phyloP scores from a whole-genome alignment of 2,329 filamentous ascomycete species.

The Nakataea oryzae region DNA sequence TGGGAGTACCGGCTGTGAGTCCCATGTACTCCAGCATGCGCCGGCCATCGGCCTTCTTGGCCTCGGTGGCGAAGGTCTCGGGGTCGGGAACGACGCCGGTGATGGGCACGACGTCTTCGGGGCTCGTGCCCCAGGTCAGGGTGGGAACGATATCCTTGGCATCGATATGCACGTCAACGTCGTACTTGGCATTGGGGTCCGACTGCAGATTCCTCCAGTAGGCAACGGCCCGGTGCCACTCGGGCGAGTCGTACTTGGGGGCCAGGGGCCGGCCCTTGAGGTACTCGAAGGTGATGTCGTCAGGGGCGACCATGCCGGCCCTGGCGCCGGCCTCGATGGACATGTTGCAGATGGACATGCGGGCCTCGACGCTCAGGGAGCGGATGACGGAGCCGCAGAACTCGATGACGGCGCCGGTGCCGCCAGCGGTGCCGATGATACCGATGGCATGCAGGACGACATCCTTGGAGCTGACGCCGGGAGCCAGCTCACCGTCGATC shows the following conservation, averaged over 20 bases:
- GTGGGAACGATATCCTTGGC: slow-evolving; percentile 90
- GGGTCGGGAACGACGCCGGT: slow-evolving; percentile 84
- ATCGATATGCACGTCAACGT: slow-evolving; percentile 81
- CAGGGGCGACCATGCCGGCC: slow-evolving; percentile 93
- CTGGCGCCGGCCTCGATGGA: slow-evolving; percentile 92
- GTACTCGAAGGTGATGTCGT: slow-evolving; percentile 90
- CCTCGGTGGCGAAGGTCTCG: slow-evolving; percentile 69
- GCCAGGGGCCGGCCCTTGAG: slow-evolving; percentile 85
- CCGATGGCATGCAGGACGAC: slow-evolving; percentile 90
- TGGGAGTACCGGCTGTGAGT: slow-evolving; percentile 70
- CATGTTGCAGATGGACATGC: slow-evolving; percentile 99
- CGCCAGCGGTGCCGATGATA: slow-evolving; percentile 87
- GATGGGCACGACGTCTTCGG: slow-evolving; percentile 93
- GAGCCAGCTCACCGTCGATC: slow-evolving; percentile 79
- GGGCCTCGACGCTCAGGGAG: slow-evolving; percentile 82
- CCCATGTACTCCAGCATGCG: slow-evolving; percentile 96
- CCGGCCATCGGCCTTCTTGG: slow-evolving; percentile 69
- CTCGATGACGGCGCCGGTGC: slow-evolving; percentile 90
- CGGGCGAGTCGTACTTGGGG: slow-evolving; percentile 69
- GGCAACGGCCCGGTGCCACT: slow-evolving; percentile 79
- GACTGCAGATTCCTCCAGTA: slow-evolving; percentile 86
- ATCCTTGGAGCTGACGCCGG: slow-evolving; percentile 94
- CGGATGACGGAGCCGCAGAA: slow-evolving; percentile 94
- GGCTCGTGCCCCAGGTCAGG: slow-evolving; percentile 92
- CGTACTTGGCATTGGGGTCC: slow-evolving; percentile 81